These are phyloP conservation scores for Blastobotrys attinorum DNA, from an alignment of 805 yeast genomes.

Conservation along the genomic window DNA sequence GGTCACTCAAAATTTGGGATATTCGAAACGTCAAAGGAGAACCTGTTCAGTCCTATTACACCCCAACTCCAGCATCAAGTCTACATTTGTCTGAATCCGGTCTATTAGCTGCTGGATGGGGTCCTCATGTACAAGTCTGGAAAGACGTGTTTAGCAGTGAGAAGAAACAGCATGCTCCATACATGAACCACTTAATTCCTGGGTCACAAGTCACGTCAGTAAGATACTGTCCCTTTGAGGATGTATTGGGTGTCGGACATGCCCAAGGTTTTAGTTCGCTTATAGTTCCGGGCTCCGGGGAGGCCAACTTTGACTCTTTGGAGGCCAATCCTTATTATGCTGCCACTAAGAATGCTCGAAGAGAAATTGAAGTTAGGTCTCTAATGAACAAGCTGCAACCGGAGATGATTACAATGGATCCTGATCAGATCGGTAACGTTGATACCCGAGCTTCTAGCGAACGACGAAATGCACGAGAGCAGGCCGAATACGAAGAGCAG, in stretches of 20 bases:
- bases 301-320: conserved; percentile 91
- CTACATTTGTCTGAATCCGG: conserved; percentile 83
- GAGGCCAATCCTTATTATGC: conserved; percentile 90
- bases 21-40: conserved; percentile 71
- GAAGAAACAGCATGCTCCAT: conserved; percentile 69
- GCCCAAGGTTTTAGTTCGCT: conserved; percentile 69
- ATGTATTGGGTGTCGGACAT: conserved; percentile 88
- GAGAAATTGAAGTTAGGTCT: conserved; percentile 80
- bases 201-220: conserved; percentile 63
- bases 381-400: conserved; percentile 84
- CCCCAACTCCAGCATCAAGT: conserved; percentile 80
- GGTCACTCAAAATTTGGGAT: conserved; percentile 85
- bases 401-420: conserved; percentile 88
- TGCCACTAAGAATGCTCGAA: conserved; percentile 88
- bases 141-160: conserved; percentile 55
- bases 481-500: conserved; percentile 31
- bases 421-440: conserved; percentile 76
- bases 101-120: conserved; percentile 84
- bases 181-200: conserved; percentile 83
- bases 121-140: conserved; percentile 93
- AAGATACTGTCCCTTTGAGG: conserved; percentile 89
- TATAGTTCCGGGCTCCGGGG: conserved; percentile 95
- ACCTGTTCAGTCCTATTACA: conserved; percentile 52
- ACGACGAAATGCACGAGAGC: conserved; percentile 48
- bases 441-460: conserved; percentile 57